Base-by-base conservation (phyloP, 2,329 filamentous ascomycete species). In the Trichophyton mentagrophytes region DNA sequence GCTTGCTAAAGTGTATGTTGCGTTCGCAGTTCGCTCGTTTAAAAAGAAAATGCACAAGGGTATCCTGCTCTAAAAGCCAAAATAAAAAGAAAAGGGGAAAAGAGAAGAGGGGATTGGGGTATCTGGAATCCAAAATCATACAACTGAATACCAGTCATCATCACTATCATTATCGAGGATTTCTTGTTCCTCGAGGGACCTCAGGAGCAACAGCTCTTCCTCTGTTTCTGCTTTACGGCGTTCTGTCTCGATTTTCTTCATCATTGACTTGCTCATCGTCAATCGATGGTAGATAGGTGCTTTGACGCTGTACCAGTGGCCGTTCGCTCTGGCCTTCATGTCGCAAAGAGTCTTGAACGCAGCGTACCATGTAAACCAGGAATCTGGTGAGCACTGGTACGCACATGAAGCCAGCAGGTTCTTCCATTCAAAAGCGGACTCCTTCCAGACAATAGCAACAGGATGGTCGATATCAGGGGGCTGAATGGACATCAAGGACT, bases 361-460 rank as follows among this genome's bases (percentile, higher is more conserved):
- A 0, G 67, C 62, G 27, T 68, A 65, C 68, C 68, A 71, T 13
- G 64, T 53, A 22, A 63, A 67, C 3, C 60, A 60, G 5, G 17
- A 22, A 36, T 22, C 25, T 25, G 17, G 25, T 22, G 25, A n/a
- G 38, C 59, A 1, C 11, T 64, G 59, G 62, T 78, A 75, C 1
- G 70, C 65, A 30, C 68, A 73, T 1, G 75, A 77, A 1, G 77
- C 76, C 46, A 76, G 64, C 3, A 78, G 40, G 3, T 64, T 64
- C 6, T 65, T 64, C 70, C 71, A 75, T 51, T 72, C 70, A 20
- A 65, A 57, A 0, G 57, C 64, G 49, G 67, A 69, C 59, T 70
- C 67, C 56, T 65, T 67, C 74, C 73, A 76, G 6, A 68, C 70
- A 46, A 69, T 64, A 17, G 70, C 63, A 7, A 76, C 61, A 1